phyloP scores from a whole-genome alignment of 2,329 filamentous ascomycete genomes.

The Helicocarpus griseus region DNA sequence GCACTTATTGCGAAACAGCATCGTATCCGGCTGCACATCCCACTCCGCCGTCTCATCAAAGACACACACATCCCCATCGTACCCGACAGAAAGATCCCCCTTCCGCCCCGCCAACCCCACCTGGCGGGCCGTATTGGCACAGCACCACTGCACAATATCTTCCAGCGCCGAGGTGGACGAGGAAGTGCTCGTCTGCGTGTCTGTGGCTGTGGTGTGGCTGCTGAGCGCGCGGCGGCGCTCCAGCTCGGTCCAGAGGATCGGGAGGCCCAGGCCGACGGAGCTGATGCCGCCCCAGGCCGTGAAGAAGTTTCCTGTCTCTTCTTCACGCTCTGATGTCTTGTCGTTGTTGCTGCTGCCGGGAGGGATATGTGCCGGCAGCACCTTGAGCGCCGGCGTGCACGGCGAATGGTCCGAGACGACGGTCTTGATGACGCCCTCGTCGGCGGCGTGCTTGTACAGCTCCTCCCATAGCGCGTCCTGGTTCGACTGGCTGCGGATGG shows the following conservation, averaged over 20 bases:
- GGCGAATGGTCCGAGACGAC: constrained; percentile 94
- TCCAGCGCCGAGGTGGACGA: constrained; percentile 42
- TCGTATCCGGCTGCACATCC: constrained; percentile 62
- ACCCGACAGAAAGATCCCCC: constrained; percentile 68
- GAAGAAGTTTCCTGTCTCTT: constrained; percentile 71
- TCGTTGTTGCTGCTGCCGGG: constrained; percentile 23
- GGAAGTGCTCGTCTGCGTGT: not conserved
- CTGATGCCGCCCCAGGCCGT: constrained; percentile 94
- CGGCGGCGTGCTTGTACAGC: constrained; percentile 44
- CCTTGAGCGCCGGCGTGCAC: constrained; percentile 88
- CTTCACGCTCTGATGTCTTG: constrained; percentile 23
- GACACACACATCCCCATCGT: constrained; percentile 84
- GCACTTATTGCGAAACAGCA: constrained; percentile 92
- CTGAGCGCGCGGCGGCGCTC: constrained; percentile 23
- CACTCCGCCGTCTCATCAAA: constrained; percentile 81
- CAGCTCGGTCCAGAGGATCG: constrained; percentile 77
- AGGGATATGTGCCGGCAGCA: constrained; percentile 64
- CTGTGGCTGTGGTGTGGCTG: constrained; percentile 26
- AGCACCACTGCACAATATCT: constrained; percentile 79
- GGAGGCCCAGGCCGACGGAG: constrained; percentile 82
- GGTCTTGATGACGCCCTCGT: constrained; percentile 75
- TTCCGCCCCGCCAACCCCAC: constrained; percentile 75
- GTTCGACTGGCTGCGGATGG: constrained; percentile 72
- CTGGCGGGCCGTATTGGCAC: constrained; percentile 75
- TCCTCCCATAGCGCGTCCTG: constrained; percentile 83